Percentiles rank a stretch among this genome's conserved stretches.
Evolutionary conservation across 1,139 yeast species (phyloP).

Genomic region (Blastobotrys buckinghamii): DNA sequence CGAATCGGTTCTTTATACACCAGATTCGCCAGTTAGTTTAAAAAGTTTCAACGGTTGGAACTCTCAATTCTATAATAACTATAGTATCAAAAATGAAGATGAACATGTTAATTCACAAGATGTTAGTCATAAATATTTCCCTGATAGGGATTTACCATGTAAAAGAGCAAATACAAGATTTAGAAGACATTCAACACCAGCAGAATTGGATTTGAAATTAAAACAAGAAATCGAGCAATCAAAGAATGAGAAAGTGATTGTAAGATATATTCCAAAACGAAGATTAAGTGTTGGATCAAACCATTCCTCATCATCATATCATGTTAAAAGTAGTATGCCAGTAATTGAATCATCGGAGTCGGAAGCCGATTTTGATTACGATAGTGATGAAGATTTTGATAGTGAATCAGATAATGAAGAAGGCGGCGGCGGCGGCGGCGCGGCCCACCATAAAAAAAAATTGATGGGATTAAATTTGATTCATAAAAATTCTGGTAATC

Average conservation of each 20-base stretch:
- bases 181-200: constrained; percentile 9
- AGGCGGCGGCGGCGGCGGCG: too few relatives aligned
- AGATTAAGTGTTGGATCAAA: background rate
- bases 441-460: background rate
- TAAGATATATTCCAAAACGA: constrained; percentile 2
- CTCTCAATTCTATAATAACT: background rate
- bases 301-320: too few relatives aligned
- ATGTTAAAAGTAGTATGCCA: background rate
- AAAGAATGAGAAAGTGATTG: background rate
- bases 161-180: constrained; percentile 9
- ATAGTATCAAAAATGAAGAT: background rate
- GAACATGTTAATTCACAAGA: background rate
- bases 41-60: background rate
- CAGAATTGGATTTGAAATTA: background rate
- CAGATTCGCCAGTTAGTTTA: background rate
- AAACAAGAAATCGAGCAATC: background rate
- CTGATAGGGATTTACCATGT: background rate
- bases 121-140: constrained; percentile 8
- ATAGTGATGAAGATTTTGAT: background rate
- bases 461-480: background rate
- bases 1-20: background rate
- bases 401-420: background rate
- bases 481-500: background rate
- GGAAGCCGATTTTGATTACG: background rate
- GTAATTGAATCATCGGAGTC: constrained; percentile 5